phyloP scores from a whole-genome alignment of 495 filamentous ascomycete genomes.

The Neurospora sp. region DNA sequence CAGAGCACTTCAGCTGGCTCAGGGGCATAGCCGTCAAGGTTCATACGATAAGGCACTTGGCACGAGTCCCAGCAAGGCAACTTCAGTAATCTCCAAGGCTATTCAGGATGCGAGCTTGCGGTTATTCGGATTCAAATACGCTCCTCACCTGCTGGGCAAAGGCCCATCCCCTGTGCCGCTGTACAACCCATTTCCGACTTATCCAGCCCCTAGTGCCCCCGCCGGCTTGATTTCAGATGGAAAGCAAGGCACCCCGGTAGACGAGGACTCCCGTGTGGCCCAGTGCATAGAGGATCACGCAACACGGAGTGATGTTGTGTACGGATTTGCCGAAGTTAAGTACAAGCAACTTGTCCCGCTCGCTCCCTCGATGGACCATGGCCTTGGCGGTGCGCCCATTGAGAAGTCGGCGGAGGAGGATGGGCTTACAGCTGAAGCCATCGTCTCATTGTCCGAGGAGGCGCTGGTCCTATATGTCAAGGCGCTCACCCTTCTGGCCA shows the following conservation, averaged over 20 bases:
- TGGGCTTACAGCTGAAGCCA: conserved; percentile 72
- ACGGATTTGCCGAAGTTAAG: conserved; percentile 95
- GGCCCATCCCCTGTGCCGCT: conserved; percentile 66
- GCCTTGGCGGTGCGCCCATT: conserved; percentile 46
- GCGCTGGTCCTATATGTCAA: conserved; percentile 95
- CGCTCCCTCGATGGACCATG: conserved; percentile 64
- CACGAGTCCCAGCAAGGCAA: conserved; percentile 66
- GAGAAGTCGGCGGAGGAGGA: conserved; percentile 50
- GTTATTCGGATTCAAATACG: conserved; percentile 64
- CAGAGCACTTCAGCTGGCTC: conserved; percentile 59
- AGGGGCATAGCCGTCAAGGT: conserved; percentile 49
- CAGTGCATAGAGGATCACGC: conserved; percentile 83
- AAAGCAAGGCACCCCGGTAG: conserved; percentile 47
- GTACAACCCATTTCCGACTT: conserved; percentile 76
- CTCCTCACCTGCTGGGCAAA: conserved; percentile 54
- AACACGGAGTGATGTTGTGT: conserved; percentile 87
- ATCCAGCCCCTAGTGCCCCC: conserved; percentile 54
- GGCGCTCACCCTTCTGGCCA: conserved; percentile 74
- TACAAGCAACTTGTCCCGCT: conserved; percentile 90
- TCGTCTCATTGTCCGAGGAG: conserved; percentile 83
- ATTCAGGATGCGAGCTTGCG: conserved; percentile 88
- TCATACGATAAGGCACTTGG: conserved; percentile 77
- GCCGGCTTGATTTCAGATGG: conserved; percentile 56
- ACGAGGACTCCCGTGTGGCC: conserved; percentile 73
- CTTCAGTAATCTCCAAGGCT: conserved; percentile 86